Conservation (phyloP, 768 basidiomycete species). For the Tricholoma furcatifolium region DNA sequence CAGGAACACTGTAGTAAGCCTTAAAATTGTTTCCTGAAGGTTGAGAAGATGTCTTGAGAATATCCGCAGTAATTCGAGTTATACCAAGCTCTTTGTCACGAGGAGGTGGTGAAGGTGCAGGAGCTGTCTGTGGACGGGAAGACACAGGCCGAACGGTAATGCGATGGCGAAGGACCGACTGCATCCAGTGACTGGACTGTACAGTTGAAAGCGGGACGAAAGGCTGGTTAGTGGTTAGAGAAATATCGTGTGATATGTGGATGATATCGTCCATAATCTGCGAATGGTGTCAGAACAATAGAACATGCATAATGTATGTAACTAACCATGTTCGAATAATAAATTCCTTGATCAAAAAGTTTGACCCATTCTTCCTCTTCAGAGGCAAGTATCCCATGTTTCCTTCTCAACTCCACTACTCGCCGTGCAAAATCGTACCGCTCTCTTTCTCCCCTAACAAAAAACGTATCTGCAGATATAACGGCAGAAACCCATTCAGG, state of each 20-base stretch:
- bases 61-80: constrained; percentile 50
- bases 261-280: constrained; percentile 82
- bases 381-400: constrained; percentile 46
- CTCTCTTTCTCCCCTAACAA: constrained; percentile 74
- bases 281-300: neutral
- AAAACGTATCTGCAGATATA: constrained; percentile 76
- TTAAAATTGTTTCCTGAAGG: constrained; percentile 24
- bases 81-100: constrained; percentile 70
- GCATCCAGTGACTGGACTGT: constrained; percentile 80
- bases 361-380: constrained; percentile 72
- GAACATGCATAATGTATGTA: neutral
- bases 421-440: constrained; percentile 76
- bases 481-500: constrained; percentile 73
- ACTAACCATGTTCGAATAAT: constrained; percentile 84
- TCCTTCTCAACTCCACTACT: constrained; percentile 72
- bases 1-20: constrained; percentile 62
- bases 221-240: constrained; percentile 63
- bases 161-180: constrained; percentile 62
- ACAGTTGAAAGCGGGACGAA: constrained; percentile 69
- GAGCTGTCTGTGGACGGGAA: constrained; percentile 14
- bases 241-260: constrained; percentile 69
- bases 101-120: constrained; percentile 29
- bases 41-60: constrained; percentile 33
- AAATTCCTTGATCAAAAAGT: constrained; percentile 76
- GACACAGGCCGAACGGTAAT: constrained; percentile 48